Evolutionary conservation across 257 asterid species (phyloP), one percentile per base, ranked within the genome.

Genomic region (Craterostigma plantagineum): DNA sequence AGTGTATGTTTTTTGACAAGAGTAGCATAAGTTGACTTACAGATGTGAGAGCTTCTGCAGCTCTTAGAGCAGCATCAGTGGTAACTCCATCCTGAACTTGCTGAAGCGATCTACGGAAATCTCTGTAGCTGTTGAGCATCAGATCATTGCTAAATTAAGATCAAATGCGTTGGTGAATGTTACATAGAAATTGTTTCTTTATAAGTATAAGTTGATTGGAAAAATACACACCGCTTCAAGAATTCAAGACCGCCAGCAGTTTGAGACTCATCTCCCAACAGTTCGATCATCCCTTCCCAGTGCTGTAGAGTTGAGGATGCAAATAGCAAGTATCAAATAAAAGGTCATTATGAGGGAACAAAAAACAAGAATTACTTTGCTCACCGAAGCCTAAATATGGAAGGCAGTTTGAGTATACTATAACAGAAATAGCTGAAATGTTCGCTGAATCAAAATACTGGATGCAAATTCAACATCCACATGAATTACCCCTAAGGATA

Each of bases 261-360:
- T 61, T 63, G 70, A 11, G 95, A 57, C 66, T 87, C 91, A 13
- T 75, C 63, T 33, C 83, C 93, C 50, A 82, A 71, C 64, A 87
- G 61, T 48, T 79, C 98, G 48, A 79, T 75, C 68, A 82, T 70
- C 48, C 98, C 95, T 72, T 87, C 98, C 98, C 98, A 87, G 74
- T 72, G 95, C 95, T 87, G 72, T 59, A 54, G 40, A 38, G 42
- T 43, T 35, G 50, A 41, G 50, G 47, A 50, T 42, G 49, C 18
- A 10, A 10, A 15, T 39, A 27, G 46, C 16, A 18, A 14, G 23
- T 30, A n/a, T n/a, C n/a, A n/a, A n/a, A 33, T 35, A 18, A 38
- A 38, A 36, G n/a, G n/a, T n/a, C n/a, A n/a, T n/a, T n/a, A 38
- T 35, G 17, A 37, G 30, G 37, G 61, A 39, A 43, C 43, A 34